phyloP scores from a whole-genome alignment of 805 yeast species.

The Lipomyces oligophaga region DNA sequence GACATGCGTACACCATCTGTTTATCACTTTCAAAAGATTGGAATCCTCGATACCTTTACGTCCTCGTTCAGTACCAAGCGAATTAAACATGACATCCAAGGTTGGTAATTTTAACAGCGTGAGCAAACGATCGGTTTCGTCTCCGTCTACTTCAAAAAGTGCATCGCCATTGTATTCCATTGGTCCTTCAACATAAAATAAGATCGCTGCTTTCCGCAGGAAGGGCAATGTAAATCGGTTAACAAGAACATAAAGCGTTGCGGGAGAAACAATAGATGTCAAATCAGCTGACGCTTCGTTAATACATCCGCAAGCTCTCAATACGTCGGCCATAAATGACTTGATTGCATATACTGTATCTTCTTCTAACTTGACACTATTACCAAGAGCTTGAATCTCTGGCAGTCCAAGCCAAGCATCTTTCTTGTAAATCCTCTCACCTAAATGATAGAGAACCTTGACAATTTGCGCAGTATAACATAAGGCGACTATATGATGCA shows the following conservation, averaged over 20 bases:
- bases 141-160: constrained; percentile 26
- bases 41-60: constrained; percentile 3
- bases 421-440: constrained; percentile 9
- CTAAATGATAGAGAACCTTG: constrained; percentile 41
- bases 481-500: constrained; percentile 47
- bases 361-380: background rate
- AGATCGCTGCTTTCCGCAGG: constrained; percentile 58
- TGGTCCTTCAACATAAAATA: constrained; percentile 52
- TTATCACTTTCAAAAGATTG: constrained; percentile 11
- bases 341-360: constrained; percentile 3
- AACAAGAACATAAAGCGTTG: constrained; percentile 14
- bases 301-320: constrained; percentile 1
- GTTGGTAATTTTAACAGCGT: constrained; percentile 45
- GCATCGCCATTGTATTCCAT: constrained; percentile 39
- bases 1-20: constrained; percentile 25
- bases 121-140: constrained; percentile 57
- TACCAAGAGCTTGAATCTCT: constrained; percentile 1
- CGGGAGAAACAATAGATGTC: constrained; percentile 1
- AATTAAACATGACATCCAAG: constrained; percentile 17
- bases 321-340: constrained; percentile 2
- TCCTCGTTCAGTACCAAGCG: constrained; percentile 1
- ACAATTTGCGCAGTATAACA: constrained; percentile 54
- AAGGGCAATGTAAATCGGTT: constrained; percentile 53
- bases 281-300: background rate
- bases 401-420: constrained; percentile 8